phyloP scores from a whole-genome alignment of 495 filamentous ascomycete genomes.

The Neurospora sp. region DNA sequence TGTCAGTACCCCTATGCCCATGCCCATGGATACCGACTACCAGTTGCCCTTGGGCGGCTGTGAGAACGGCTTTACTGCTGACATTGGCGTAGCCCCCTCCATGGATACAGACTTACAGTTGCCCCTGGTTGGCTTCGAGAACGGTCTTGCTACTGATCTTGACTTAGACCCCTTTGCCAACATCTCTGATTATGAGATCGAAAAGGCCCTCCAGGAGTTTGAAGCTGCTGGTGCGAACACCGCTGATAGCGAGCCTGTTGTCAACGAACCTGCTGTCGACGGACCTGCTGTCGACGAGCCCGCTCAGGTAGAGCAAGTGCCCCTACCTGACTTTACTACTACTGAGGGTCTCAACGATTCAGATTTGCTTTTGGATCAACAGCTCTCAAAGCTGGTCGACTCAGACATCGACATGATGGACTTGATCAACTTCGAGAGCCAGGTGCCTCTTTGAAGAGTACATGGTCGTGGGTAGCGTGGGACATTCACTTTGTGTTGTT shows the following conservation, averaged over 20 bases:
- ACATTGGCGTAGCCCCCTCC: neutral
- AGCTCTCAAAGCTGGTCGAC: neutral
- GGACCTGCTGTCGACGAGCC: neutral
- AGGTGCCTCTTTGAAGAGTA: neutral
- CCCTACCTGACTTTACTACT: neutral
- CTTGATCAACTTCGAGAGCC: neutral
- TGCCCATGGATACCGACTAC: neutral
- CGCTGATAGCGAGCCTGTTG: neutral
- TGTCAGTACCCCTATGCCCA: neutral
- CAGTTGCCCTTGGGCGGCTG: neutral
- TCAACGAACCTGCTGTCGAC: neutral
- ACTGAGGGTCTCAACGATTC: neutral
- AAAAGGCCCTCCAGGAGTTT: neutral
- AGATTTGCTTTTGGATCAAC: neutral
- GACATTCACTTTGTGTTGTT: neutral
- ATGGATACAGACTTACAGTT: neutral
- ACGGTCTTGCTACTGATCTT: neutral
- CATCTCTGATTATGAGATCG: neutral
- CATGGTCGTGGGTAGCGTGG: neutral
- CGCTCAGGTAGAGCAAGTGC: neutral
- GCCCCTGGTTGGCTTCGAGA: neutral
- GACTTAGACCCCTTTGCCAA: neutral
- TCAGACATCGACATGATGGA: neutral
- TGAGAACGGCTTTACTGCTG: neutral
- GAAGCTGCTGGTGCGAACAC: neutral